Conservation (phyloP, 2,329 filamentous ascomycete species). For the Dactylellina drechsleri region DNA sequence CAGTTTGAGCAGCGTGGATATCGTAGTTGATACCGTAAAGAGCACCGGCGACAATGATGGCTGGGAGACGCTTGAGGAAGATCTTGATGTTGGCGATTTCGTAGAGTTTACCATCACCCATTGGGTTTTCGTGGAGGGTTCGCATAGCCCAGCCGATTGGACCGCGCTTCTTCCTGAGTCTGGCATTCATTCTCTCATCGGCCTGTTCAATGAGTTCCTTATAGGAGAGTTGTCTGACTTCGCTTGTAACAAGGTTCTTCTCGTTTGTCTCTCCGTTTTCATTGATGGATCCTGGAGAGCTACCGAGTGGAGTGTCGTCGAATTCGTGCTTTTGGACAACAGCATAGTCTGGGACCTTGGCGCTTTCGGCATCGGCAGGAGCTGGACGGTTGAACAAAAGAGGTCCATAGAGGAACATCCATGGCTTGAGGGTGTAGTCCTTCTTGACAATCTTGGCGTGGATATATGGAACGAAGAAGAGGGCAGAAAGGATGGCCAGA, state of each 20-base stretch:
- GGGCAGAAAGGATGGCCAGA: slow-evolving; percentile 65
- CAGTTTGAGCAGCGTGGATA: slow-evolving; percentile 63
- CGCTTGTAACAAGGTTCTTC: slow-evolving; percentile 64
- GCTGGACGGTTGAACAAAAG: slow-evolving; percentile 65
- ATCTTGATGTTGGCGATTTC: slow-evolving; percentile 76
- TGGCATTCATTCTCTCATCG: slow-evolving; percentile 70
- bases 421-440: slow-evolving; percentile 71
- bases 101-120: slow-evolving; percentile 78
- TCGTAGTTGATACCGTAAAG: slow-evolving; percentile 84
- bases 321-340: slow-evolving; percentile 75
- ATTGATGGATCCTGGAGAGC: slow-evolving; percentile 58
- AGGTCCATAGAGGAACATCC: slow-evolving; percentile 68
- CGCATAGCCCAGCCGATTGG: slow-evolving; percentile 87
- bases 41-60: slow-evolving; percentile 70
- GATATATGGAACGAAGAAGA: slow-evolving; percentile 71
- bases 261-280: slow-evolving; percentile 61
- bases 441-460: slow-evolving; percentile 70
- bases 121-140: slow-evolving; percentile 76
- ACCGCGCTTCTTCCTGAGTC: slow-evolving; percentile 71
- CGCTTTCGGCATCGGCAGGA: slow-evolving; percentile 63
- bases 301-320: slow-evolving; percentile 61
- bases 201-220: slow-evolving; percentile 71
- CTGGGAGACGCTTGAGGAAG: slow-evolving; percentile 73
- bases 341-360: slow-evolving; percentile 77
- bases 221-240: slow-evolving; percentile 69